phyloP scores from a whole-genome alignment of 1,284 basidiomycete genomes.

The Lignosus rhinocerotis region DNA sequence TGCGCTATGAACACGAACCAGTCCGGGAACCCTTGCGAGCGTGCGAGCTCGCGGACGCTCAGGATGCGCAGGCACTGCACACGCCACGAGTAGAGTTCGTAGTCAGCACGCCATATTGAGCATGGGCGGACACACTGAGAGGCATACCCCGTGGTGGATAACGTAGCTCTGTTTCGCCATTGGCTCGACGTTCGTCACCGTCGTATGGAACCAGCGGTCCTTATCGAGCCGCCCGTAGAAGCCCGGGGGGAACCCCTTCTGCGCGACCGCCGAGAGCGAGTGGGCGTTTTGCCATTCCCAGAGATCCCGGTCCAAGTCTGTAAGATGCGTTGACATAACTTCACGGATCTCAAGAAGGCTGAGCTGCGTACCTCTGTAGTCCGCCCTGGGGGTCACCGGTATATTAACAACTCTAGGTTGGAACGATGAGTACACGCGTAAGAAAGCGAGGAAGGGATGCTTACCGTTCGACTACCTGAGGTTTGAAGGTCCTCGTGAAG shows the following conservation, averaged over 20 bases:
- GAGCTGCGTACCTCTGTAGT: slow-evolving; percentile 47
- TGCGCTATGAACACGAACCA: slow-evolving; percentile 59
- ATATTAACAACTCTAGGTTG: slow-evolving; percentile 40
- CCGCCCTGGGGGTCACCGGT: slow-evolving; percentile 51
- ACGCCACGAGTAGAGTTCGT: neutral
- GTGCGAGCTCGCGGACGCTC: slow-evolving; percentile 73
- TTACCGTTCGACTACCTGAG: slow-evolving; percentile 41
- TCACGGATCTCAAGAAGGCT: neutral
- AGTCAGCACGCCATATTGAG: neutral
- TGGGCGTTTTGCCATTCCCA: slow-evolving; percentile 57
- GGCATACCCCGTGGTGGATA: slow-evolving; percentile 60
- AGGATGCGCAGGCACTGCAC: slow-evolving; percentile 61
- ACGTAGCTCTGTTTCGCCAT: slow-evolving; percentile 72
- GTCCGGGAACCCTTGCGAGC: slow-evolving; percentile 78
- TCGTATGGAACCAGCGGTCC: slow-evolving; percentile 61
- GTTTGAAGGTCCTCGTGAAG: slow-evolving; percentile 41
- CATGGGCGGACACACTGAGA: neutral
- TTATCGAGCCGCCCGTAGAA: slow-evolving; percentile 61
- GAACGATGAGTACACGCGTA: neutral
- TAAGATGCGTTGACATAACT: neutral
- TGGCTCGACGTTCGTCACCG: slow-evolving; percentile 71
- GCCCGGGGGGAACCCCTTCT: slow-evolving; percentile 50
- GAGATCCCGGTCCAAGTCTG: slow-evolving; percentile 31
- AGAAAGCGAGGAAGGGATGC: neutral
- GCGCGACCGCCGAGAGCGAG: slow-evolving; percentile 55